Evolutionary conservation across 176 grass and related monocot genomes (phyloP).

Genomic region (Chrysopogon serrulatus): DNA sequence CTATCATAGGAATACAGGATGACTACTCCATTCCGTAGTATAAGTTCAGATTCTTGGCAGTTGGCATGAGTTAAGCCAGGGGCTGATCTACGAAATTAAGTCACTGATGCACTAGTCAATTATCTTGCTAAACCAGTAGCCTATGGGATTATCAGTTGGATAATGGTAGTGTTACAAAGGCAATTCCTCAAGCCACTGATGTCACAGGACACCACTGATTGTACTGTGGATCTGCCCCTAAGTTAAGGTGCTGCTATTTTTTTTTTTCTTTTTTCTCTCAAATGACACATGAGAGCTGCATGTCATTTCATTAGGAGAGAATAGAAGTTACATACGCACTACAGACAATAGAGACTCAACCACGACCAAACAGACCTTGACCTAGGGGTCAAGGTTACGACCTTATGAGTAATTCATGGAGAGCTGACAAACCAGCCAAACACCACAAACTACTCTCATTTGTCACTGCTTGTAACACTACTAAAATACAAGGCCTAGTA

Average conservation of each 20-base stretch:
- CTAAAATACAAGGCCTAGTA: background rate
- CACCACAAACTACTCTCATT: background rate
- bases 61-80: background rate
- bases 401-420: background rate
- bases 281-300: background rate
- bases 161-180: background rate
- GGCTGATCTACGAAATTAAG: background rate
- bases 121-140: background rate
- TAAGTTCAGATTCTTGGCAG: background rate
- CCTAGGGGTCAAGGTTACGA: background rate
- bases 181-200: background rate
- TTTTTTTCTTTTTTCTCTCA: background rate
- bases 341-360: background rate
- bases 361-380: background rate
- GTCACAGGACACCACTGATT: background rate
- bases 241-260: background rate
- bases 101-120: background rate
- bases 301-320: background rate
- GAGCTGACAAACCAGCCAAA: background rate
- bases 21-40: background rate
- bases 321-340: background rate
- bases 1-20: slow-evolving; percentile 4
- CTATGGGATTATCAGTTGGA: background rate
- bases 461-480: background rate
- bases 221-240: background rate